Percentiles rank a stretch among this genome's conserved stretches.
Evolutionary conservation across 2,329 filamentous ascomycete species (phyloP).

Genomic region (Aspergillus fischeri): DNA sequence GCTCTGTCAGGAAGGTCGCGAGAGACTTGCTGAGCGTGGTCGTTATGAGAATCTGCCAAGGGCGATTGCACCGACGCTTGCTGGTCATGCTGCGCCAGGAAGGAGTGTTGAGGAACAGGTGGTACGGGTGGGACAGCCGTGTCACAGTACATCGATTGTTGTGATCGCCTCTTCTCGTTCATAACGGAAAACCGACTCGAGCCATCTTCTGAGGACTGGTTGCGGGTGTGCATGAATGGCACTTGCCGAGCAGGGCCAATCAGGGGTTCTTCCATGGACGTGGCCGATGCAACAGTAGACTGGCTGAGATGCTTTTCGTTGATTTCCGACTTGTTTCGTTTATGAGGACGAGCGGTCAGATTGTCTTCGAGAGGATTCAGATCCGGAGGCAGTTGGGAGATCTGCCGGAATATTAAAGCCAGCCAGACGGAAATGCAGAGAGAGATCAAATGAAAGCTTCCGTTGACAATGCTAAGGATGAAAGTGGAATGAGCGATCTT

Average conservation of each 20-base stretch:
- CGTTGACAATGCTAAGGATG: constrained; percentile 61
- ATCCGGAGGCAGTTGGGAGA: constrained; percentile 77
- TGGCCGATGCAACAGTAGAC: constrained; percentile 41
- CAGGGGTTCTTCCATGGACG: constrained; percentile 41
- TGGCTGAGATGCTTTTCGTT: constrained; percentile 60
- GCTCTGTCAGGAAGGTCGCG: constrained; percentile 25
- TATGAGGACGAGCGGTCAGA: constrained; percentile 70
- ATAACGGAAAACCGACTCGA: constrained; percentile 50
- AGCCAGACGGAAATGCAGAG: constrained; percentile 70
- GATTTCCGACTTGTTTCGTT: constrained; percentile 64
- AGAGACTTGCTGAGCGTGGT: constrained; percentile 27
- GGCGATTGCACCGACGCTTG: constrained; percentile 29
- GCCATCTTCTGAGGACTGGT: constrained; percentile 56
- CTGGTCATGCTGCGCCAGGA: constrained; percentile 25
- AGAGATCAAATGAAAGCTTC: constrained; percentile 66
- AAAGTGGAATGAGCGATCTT: constrained; percentile 65
- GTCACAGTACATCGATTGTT: constrained; percentile 45
- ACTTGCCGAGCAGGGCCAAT: constrained; percentile 51
- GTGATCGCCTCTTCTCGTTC: constrained; percentile 44
- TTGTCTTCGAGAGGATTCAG: constrained; percentile 92
- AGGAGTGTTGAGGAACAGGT: constrained; percentile 27
- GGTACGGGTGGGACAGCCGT: constrained; percentile 27
- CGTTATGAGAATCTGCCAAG: constrained; percentile 26
- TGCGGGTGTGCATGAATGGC: constrained; percentile 76
- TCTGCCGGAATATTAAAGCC: constrained; percentile 73